Evolutionary conservation across 371 early-diverging fungal genomes (phyloP).

Genomic region (Syncephalis plumigaleata): DNA sequence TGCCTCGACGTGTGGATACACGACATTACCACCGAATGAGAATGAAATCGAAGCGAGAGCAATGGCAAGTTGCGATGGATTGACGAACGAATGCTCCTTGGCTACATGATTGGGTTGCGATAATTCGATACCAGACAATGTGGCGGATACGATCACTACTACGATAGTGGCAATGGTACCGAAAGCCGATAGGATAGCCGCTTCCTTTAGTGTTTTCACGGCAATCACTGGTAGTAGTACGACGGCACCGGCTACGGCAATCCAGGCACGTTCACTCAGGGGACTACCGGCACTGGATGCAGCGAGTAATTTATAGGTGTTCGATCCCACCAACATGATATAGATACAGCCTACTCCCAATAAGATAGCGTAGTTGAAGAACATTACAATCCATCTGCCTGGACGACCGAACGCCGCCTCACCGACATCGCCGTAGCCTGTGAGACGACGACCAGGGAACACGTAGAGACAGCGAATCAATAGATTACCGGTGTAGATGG

Average conservation of each 20-base stretch:
- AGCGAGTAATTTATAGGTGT: constrained; percentile 35
- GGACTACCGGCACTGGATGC: constrained; percentile 19
- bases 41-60: constrained; percentile 45
- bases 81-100: constrained; percentile 19
- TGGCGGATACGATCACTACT: constrained; percentile 19
- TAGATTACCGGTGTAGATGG: constrained; percentile 46
- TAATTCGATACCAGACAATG: constrained; percentile 1
- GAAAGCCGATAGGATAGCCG: constrained; percentile 34
- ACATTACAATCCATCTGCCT: constrained; percentile 34
- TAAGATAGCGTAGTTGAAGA: constrained; percentile 45
- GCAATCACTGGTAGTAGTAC: constrained; percentile 53
- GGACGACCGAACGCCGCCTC: constrained; percentile 42
- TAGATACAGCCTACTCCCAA: constrained; percentile 61
- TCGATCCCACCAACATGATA: constrained; percentile 50
- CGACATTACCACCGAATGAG: constrained; percentile 64
- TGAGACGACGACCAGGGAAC: constrained; percentile 18
- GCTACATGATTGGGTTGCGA: constrained; percentile 7
- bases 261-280: constrained; percentile 31
- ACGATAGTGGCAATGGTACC: constrained; percentile 30
- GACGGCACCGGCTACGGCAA: constrained; percentile 35
- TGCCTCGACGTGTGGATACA: constrained; percentile 72
- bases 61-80: constrained; percentile 20
- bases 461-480: constrained; percentile 55
- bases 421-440: constrained; percentile 38
- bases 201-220: constrained; percentile 54